phyloP scores from a whole-genome alignment of 345 rosid genomes.

The Pseudoturritis turrita region DNA sequence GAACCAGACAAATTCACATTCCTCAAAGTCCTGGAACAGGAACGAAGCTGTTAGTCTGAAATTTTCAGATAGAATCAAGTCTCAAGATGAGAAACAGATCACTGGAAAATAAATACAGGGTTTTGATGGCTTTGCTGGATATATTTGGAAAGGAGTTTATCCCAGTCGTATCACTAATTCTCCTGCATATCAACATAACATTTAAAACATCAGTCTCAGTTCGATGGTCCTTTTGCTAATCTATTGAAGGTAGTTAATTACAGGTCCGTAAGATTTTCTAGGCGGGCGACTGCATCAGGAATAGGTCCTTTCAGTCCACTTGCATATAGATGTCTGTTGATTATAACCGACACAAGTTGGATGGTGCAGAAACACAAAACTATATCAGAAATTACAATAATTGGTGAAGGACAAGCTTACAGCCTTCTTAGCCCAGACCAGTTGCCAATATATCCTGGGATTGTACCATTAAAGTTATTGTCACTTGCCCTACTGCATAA shows the following conservation, averaged over 20 bases:
- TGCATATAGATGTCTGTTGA: slow-evolving; percentile 35
- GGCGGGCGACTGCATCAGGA: slow-evolving; percentile 33
- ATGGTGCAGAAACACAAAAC: neutral
- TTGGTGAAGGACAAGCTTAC: slow-evolving; percentile 39
- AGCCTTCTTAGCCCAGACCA: slow-evolving; percentile 47
- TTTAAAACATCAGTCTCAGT: neutral
- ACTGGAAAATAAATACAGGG: neutral
- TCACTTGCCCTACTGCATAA: slow-evolving; percentile 60
- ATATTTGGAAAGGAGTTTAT: slow-evolving; percentile 35
- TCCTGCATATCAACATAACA: slow-evolving; percentile 35
- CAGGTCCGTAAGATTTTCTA: slow-evolving; percentile 30
- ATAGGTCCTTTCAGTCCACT: slow-evolving; percentile 50
- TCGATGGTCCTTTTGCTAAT: neutral
- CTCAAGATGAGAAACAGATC: neutral
- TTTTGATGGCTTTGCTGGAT: slow-evolving; percentile 20
- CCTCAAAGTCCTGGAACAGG: slow-evolving; percentile 8
- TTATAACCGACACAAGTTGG: neutral
- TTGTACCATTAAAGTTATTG: slow-evolving; percentile 59
- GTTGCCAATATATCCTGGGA: slow-evolving; percentile 53
- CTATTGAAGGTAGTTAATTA: slow-evolving; percentile 12
- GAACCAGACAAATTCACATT: slow-evolving; percentile 15
- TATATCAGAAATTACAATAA: neutral
- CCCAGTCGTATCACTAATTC: slow-evolving; percentile 37
- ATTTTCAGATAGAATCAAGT: neutral
- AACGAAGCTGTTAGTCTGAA: neutral